These are phyloP conservation scores for Chrysanthemum seticuspe DNA, from an alignment of 129 eudicot genomes.

Conservation along the genomic window DNA sequence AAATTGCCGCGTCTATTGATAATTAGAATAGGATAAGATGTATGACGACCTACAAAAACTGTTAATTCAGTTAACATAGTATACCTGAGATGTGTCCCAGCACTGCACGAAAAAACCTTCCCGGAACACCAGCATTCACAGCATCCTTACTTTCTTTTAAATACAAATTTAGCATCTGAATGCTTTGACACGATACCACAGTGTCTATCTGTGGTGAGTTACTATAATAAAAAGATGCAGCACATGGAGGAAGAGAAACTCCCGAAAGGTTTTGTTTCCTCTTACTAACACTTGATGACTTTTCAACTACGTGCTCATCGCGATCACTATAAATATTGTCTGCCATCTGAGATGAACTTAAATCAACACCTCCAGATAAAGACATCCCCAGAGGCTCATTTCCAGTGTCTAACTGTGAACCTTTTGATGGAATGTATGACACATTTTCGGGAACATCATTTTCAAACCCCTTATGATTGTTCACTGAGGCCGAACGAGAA, in stretches of 20 bases:
- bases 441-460: conserved; percentile 29
- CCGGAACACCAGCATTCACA: conserved; percentile 67
- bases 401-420: conserved; percentile 39
- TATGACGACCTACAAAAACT: no score
- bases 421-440: conserved; percentile 28
- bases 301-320: conserved; percentile 17
- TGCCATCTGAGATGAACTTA: conserved; percentile 27
- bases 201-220: conserved; percentile 40
- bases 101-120: conserved; percentile 70
- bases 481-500: conserved; percentile 48
- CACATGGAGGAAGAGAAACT: conserved; percentile 66
- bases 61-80: background rate
- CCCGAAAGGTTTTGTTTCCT: conserved; percentile 25
- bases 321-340: conserved; percentile 23
- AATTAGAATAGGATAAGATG: no score
- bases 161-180: conserved; percentile 52
- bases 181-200: conserved; percentile 52
- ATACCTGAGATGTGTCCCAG: conserved; percentile 63
- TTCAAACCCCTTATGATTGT: conserved; percentile 30
- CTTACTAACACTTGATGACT: conserved; percentile 38
- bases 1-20: no score
- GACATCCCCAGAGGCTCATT: conserved; percentile 40
- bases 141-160: conserved; percentile 56
- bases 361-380: conserved; percentile 35
- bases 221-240: conserved; percentile 64